A percentile compares a stretch with the other conserved stretches of the same genome.
Evolutionary conservation across 805 yeast genomes (phyloP).

Genomic region (Saturnispora diversa): DNA sequence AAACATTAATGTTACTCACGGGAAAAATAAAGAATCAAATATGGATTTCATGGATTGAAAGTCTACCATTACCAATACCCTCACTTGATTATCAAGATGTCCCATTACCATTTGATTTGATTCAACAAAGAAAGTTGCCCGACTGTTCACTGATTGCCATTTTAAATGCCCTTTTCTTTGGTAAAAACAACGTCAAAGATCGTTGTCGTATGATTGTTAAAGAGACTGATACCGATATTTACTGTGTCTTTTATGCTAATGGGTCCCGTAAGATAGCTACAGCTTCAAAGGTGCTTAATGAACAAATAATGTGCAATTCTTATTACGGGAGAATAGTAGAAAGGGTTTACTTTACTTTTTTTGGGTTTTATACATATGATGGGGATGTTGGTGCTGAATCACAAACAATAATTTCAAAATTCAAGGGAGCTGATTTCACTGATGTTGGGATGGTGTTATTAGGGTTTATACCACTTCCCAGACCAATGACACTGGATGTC

Average conservation of each 20-base stretch:
- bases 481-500: neutral
- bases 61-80: conserved; percentile 3
- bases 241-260: conserved; percentile 2
- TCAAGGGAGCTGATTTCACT: conserved; percentile 7
- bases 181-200: neutral
- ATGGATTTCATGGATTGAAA: neutral
- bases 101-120: neutral
- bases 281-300: neutral
- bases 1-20: neutral
- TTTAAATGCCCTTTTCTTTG: conserved; percentile 3
- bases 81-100: neutral
- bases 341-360: conserved; percentile 1
- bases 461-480: conserved; percentile 4
- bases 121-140: conserved; percentile 6
- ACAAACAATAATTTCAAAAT: neutral
- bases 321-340: conserved; percentile 1
- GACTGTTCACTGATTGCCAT: conserved; percentile 8
- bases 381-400: neutral
- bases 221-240: neutral
- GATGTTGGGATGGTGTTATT: conserved; percentile 6
- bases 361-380: neutral
- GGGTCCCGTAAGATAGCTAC: neutral
- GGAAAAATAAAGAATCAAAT: neutral
- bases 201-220: neutral
- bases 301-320: neutral